These are phyloP conservation scores for Hamamelis virginiana DNA, from an alignment of 164 flowering plant genomes.

Conservation along the genomic window DNA sequence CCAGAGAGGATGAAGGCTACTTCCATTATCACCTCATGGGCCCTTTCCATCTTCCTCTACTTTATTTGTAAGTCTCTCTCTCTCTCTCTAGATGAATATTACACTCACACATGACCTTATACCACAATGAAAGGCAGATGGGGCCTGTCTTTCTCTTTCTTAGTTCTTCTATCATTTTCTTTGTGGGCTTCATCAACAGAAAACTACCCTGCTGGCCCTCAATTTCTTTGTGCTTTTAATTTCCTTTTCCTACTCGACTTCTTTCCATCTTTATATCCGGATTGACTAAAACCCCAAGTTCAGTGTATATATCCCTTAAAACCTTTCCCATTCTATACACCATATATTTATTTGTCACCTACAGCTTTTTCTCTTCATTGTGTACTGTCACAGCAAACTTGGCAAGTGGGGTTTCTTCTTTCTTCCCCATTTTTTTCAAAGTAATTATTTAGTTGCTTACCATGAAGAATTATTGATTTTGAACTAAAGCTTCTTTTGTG, in stretches of 20 bases:
- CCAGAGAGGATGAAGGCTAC: conserved; percentile 50
- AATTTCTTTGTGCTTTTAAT: background rate
- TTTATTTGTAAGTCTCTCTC: too few relatives aligned
- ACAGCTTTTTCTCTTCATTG: too few relatives aligned
- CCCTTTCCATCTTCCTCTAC: conserved; percentile 15
- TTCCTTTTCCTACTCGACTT: conserved; percentile 6
- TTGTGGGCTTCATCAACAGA: conserved; percentile 30
- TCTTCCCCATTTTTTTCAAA: background rate
- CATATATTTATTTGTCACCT: too few relatives aligned
- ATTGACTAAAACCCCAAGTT: conserved; percentile 10
- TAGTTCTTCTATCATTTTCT: conserved; percentile 29
- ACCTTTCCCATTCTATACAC: background rate
- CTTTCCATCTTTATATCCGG: conserved; percentile 6
- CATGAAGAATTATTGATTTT: too few relatives aligned
- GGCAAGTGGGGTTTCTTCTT: background rate
- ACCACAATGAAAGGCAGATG: conserved; percentile 31
- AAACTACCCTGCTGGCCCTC: conserved; percentile 14
- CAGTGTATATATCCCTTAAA: conserved; percentile 8
- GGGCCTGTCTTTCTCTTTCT: conserved; percentile 22
- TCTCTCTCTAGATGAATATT: background rate
- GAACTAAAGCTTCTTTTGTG: too few relatives aligned
- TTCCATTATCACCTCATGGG: conserved; percentile 29
- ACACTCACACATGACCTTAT: conserved; percentile 28
- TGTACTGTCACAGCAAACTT: conserved; percentile 2
- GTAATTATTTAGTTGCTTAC: too few relatives aligned